Evolutionary conservation across 441 rosid genomes (phyloP).

Genomic region (Bocquillonia castaneifolia): DNA sequence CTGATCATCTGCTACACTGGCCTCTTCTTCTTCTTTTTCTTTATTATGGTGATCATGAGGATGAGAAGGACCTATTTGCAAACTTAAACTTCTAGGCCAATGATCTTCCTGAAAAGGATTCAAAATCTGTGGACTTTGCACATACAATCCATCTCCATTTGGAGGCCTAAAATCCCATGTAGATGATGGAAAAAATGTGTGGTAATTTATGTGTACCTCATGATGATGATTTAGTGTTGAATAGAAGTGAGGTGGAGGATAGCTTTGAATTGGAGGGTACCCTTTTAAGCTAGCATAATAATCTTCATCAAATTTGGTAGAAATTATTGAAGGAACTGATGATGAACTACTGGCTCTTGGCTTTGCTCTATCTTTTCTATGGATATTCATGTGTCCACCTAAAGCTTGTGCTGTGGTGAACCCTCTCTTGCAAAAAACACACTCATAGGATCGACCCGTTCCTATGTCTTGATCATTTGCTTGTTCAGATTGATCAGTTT

Average conservation of each 20-base stretch:
- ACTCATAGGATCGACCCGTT: constrained; percentile 46
- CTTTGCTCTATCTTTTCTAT: constrained; percentile 49
- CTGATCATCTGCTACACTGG: constrained; percentile 41
- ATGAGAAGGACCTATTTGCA: constrained; percentile 37
- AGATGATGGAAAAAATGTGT: constrained; percentile 26
- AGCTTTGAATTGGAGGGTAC: constrained; percentile 24
- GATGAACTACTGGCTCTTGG: constrained; percentile 14
- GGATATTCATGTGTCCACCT: constrained; percentile 83
- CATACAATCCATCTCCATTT: constrained; percentile 22
- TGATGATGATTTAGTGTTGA: constrained; percentile 7
- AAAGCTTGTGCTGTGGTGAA: constrained; percentile 80
- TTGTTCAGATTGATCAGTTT: constrained; percentile 33
- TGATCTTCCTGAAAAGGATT: constrained; percentile 31
- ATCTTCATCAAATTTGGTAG: constrained; percentile 26
- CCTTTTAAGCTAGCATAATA: constrained; percentile 30
- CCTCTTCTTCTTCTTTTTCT: constrained; percentile 21
- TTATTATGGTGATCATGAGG: constrained; percentile 20
- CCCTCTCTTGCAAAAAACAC: constrained; percentile 67
- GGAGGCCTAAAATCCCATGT: constrained; percentile 32
- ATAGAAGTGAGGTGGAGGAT: constrained; percentile 24
- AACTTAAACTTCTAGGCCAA: constrained; percentile 41
- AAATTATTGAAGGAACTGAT: background rate
- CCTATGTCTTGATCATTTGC: constrained; percentile 28
- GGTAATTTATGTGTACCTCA: constrained; percentile 28
- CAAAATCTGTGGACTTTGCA: constrained; percentile 23